Base-by-base conservation (phyloP, 306 rosid species). In the Dalbergia cochinchinensis region DNA sequence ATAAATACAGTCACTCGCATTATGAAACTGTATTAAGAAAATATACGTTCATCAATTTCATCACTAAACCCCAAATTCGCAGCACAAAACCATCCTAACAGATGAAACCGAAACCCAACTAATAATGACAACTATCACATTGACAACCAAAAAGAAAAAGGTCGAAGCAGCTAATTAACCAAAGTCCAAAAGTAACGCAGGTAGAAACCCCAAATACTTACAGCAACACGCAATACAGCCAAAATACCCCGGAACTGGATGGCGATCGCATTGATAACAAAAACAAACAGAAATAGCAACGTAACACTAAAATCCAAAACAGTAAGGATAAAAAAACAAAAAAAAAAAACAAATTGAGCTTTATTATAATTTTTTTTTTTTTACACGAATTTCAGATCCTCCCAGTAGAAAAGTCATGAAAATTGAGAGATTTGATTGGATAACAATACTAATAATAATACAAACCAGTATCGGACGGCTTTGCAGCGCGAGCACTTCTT, bases 401-500 rank as follows among this genome's bases (percentile, higher is more conserved):
- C 31, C 31, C 31, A 26, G 3, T 26, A 1, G 31, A 26, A 1
- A 26, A 26, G 2, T 26, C 31, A 26, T 26, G 3, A 26, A 1
- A 26, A 26, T 26, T 1, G 31, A 26, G 31, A 26, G 31, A 2
- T 26, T 26, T 26, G 31, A 26, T 26, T 26, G 31, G 31, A 53
- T 10, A 8, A 35, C 31, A 4, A 69, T 9, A 44, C 42, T 42
- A 22, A 68, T 4, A 20, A 39, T 58, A 73, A 22, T 3, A 79
- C 41, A 34, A 45, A 91, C 99, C 99, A 96, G 83, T 96, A 96
- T 64, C 88, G 82, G 3, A 93, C 90, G 11, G 91, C 88, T 74
- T 96, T 96, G 80, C 99, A 96, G 66, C 97, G 91, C 0, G 99
- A 90, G 84, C 99, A 96, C 82, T 80, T 86, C 74, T 89, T 90